phyloP scores from a whole-genome alignment of 495 filamentous ascomycete species.

The Tuber brumale region DNA sequence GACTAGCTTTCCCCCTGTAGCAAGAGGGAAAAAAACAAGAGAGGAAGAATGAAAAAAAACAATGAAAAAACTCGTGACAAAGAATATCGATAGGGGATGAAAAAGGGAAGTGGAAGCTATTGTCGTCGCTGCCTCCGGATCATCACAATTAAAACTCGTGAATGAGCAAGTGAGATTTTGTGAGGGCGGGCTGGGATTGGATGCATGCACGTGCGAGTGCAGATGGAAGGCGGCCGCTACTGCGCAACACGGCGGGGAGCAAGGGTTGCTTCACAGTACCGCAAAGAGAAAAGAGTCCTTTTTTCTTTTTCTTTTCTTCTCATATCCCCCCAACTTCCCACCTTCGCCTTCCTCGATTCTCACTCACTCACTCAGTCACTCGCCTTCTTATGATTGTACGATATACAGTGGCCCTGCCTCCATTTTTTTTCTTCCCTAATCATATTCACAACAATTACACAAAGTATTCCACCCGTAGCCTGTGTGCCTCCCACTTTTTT shows the following conservation, averaged over 20 bases:
- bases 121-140: constrained; percentile 11
- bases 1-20: neutral
- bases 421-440: neutral
- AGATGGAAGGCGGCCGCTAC: constrained; percentile 26
- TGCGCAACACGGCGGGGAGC: constrained; percentile 26
- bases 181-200: constrained; percentile 35
- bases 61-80: neutral
- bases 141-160: constrained; percentile 27
- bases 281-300: constrained; percentile 22
- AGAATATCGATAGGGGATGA: neutral
- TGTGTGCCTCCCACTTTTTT: neutral
- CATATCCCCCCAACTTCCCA: neutral
- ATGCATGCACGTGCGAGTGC: constrained; percentile 22
- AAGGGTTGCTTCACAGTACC: constrained; percentile 33
- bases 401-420: neutral
- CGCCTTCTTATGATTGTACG: neutral
- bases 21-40: neutral
- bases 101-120: neutral
- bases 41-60: neutral
- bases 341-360: neutral
- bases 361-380: constrained; percentile 2
- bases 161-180: constrained; percentile 21
- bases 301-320: neutral
- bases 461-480: neutral
- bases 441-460: neutral